A percentile compares a stretch with the other conserved stretches of the same genome.
These are phyloP conservation scores for Stenocarpella maydis DNA, from an alignment of 2,329 filamentous ascomycete genomes.

Conservation along the genomic window DNA sequence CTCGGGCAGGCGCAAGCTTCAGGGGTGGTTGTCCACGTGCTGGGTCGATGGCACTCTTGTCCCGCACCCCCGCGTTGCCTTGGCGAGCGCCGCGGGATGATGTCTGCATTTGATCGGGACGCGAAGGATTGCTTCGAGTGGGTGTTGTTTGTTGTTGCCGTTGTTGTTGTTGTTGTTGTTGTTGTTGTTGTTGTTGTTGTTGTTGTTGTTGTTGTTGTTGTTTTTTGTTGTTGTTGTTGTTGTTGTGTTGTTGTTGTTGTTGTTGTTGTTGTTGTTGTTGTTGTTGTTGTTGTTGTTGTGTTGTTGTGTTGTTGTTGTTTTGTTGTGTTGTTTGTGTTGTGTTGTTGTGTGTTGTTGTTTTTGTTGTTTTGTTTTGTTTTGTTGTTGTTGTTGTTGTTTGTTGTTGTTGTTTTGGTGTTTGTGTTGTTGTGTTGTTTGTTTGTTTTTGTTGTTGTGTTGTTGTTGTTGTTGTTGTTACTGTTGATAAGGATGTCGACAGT, in stretches of 20 bases:
- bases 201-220: too few species aligned
- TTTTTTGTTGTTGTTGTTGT: too few species aligned
- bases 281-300: too few species aligned
- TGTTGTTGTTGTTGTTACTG: neutral
- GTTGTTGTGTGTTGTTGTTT: neutral
- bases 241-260: too few species aligned
- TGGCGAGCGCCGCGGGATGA: neutral
- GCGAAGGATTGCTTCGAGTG: neutral
- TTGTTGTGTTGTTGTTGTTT: too few species aligned
- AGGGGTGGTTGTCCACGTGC: conserved; percentile 5
- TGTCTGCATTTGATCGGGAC: neutral
- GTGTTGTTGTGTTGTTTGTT: neutral
- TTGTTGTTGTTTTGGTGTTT: neutral
- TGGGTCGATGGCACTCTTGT: conserved; percentile 1
- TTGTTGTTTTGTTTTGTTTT: too few species aligned
- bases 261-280: too few species aligned
- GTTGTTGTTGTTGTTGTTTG: neutral
- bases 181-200: too few species aligned
- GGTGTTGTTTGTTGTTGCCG: neutral
- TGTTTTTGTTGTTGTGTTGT: neutral
- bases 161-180: too few species aligned
- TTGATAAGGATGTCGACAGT: neutral
- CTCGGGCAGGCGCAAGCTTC: conserved; percentile 1
- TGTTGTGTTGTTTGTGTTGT: too few species aligned
- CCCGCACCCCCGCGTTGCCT: conserved; percentile 2